Conservation (phyloP, 495 filamentous ascomycete species). For the Penicillium cataractarum region DNA sequence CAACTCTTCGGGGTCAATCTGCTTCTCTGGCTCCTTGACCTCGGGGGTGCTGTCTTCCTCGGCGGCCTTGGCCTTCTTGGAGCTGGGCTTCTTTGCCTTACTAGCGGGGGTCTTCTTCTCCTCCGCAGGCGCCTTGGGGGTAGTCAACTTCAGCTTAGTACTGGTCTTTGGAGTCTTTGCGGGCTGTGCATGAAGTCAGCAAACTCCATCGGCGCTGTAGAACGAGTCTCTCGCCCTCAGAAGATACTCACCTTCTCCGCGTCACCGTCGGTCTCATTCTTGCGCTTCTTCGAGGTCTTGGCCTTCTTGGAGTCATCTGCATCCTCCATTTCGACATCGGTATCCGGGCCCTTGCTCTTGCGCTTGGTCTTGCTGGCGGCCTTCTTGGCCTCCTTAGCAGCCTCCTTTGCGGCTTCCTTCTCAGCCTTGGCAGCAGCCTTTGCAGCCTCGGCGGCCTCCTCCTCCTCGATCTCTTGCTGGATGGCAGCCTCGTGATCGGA, state of each 20-base stretch:
- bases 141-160: constrained; percentile 58
- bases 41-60: constrained; percentile 44
- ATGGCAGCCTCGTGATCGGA: constrained; percentile 59
- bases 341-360: constrained; percentile 64
- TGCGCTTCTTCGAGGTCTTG: constrained; percentile 66
- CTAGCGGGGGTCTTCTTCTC: constrained; percentile 58
- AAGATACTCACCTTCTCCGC: constrained; percentile 61
- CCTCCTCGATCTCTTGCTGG: constrained; percentile 64
- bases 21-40: constrained; percentile 56
- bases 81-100: constrained; percentile 60
- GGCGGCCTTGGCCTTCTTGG: constrained; percentile 47
- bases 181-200: constrained; percentile 37
- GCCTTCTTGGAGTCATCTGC: constrained; percentile 56
- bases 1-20: constrained; percentile 60
- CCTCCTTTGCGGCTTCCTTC: constrained; percentile 39
- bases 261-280: constrained; percentile 70
- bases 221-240: not conserved
- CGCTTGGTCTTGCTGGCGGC: constrained; percentile 62
- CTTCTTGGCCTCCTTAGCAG: constrained; percentile 58
- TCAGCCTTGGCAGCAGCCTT: constrained; percentile 64
- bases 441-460: constrained; percentile 58
- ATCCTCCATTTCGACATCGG: constrained; percentile 80
- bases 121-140: constrained; percentile 53
- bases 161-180: constrained; percentile 64
- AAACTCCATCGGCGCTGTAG: not conserved